Evolutionary conservation across 148 eudicot species (phyloP).

Genomic region (Vaccinium macrocarpon): DNA sequence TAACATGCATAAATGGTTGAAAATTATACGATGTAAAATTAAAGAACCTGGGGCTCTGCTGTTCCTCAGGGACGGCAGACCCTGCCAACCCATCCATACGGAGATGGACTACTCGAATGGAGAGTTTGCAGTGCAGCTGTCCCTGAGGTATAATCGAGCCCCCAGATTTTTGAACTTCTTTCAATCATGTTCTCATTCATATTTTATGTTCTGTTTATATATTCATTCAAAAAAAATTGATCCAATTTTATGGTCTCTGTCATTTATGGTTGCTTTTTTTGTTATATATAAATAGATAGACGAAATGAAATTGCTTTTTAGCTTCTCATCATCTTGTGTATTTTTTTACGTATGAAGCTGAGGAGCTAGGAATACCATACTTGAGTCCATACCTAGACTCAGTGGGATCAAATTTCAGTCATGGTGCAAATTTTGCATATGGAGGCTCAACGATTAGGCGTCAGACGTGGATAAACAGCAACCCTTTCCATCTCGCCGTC

Average conservation of each 20-base stretch:
- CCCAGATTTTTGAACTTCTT: too few relatives aligned
- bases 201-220: not conserved
- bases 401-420: not conserved
- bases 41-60: too few relatives aligned
- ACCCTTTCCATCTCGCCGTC: not conserved
- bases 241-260: not conserved
- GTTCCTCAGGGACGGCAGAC: too few relatives aligned
- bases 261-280: not conserved
- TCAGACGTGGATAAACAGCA: not conserved
- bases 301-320: not conserved
- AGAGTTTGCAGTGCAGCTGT: too few relatives aligned
- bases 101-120: too few relatives aligned
- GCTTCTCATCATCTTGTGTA: not conserved
- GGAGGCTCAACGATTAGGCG: not conserved
- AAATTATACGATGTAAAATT: too few relatives aligned
- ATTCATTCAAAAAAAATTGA: too few relatives aligned
- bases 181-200: not conserved
- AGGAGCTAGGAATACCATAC: not conserved
- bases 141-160: too few relatives aligned
- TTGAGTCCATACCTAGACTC: constrained; percentile 1
- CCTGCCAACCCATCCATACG: too few relatives aligned
- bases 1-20: too few relatives aligned
- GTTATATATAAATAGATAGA: not conserved
- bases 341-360: not conserved
- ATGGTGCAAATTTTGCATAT: not conserved